Evolutionary conservation across 2,329 filamentous ascomycete species (phyloP).

Genomic region (Corinectria fuckeliana): DNA sequence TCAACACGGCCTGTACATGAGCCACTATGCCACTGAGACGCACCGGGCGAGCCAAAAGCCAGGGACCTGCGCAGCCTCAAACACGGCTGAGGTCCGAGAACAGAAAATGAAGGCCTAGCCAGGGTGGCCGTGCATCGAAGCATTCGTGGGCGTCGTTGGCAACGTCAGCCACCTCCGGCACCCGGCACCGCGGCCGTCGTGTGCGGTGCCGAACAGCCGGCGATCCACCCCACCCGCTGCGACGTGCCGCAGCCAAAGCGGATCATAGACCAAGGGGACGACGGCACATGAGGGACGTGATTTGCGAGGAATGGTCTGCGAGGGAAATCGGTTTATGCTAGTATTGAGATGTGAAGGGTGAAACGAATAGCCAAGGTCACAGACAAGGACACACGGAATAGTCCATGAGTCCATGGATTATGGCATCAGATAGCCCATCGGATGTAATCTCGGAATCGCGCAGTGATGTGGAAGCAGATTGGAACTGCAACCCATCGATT

Average conservation of each 20-base stretch:
- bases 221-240: constrained; percentile 25
- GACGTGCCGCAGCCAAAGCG: constrained; percentile 7
- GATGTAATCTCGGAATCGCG: constrained; percentile 62
- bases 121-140: constrained; percentile 17
- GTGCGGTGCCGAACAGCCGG: constrained; percentile 39
- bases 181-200: constrained; percentile 24
- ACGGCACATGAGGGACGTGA: neutral
- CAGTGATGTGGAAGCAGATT: constrained; percentile 61
- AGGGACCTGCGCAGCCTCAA: constrained; percentile 15
- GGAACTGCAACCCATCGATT: constrained; percentile 61
- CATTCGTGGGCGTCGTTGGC: constrained; percentile 20
- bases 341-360: constrained; percentile 60
- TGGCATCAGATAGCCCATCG: constrained; percentile 68
- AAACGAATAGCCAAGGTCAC: constrained; percentile 68
- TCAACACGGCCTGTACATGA: neutral
- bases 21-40: constrained; percentile 7
- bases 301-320: constrained; percentile 1
- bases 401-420: constrained; percentile 34
- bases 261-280: neutral
- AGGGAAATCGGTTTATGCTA: constrained; percentile 1
- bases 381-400: constrained; percentile 23
- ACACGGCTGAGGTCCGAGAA: neutral
- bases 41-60: neutral
- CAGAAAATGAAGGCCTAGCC: constrained; percentile 30
- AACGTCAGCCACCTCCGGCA: constrained; percentile 34